Conservation (phyloP, 768 basidiomycete species). For the Rhizopogon vinicolor region DNA sequence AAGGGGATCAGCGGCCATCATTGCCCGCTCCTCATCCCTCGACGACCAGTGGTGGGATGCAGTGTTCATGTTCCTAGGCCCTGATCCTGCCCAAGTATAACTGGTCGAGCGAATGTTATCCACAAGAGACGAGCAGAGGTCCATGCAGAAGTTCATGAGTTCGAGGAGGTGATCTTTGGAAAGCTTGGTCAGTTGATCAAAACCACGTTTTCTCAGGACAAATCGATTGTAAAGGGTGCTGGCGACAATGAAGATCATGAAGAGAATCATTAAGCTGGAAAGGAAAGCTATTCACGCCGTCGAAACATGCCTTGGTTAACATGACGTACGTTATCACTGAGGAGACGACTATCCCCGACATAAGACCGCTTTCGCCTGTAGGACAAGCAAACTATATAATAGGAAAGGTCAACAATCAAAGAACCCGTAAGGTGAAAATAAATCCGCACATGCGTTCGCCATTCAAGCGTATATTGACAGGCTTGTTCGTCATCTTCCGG, state of each 20-base stretch:
- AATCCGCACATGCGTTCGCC: constrained; percentile 67
- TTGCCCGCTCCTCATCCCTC: constrained; percentile 26
- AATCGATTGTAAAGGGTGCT: constrained; percentile 77
- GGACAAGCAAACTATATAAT: constrained; percentile 63
- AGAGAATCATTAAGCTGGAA: constrained; percentile 47
- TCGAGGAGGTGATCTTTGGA: constrained; percentile 24
- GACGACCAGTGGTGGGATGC: constrained; percentile 28
- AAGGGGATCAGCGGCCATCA: constrained; percentile 19
- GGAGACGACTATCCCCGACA: constrained; percentile 50
- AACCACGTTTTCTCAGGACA: constrained; percentile 65
- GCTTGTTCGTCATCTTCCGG: constrained; percentile 54
- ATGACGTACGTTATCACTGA: constrained; percentile 55
- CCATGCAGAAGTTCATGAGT: constrained; percentile 16
- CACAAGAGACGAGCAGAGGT: constrained; percentile 11
- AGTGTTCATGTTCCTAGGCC: constrained; percentile 12
- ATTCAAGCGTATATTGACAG: constrained; percentile 83
- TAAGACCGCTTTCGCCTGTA: constrained; percentile 48
- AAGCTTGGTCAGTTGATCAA: constrained; percentile 70
- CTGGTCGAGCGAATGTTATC: constrained; percentile 9
- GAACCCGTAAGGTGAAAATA: too few relatives aligned
- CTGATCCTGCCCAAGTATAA: constrained; percentile 12
- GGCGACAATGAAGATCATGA: constrained; percentile 61
- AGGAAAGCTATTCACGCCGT: neutral
- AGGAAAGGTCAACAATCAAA: neutral
- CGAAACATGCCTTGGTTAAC: neutral